A percentile compares a stretch with the other conserved stretches of the same genome.
Evolutionary conservation across 139 green algal genomes (phyloP).

Genomic region (Nannochloris sp.): DNA sequence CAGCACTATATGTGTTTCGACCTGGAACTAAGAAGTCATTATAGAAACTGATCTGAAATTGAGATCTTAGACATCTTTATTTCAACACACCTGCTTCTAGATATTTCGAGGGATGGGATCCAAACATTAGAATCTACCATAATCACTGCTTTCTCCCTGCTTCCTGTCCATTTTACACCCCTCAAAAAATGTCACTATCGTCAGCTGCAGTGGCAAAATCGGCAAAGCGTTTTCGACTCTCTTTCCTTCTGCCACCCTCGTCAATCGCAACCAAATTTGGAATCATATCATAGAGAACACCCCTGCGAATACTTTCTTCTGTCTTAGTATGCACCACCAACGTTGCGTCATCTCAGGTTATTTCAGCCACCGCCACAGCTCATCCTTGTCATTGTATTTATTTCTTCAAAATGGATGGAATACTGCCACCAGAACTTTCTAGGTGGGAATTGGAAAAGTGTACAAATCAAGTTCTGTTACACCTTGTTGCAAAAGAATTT

Average conservation of each 20-base stretch:
- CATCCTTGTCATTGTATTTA: conserved; percentile 27
- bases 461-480: conserved; percentile 39
- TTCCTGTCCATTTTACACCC: no score
- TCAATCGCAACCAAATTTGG: background rate
- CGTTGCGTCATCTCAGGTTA: conserved; percentile 21
- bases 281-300: background rate
- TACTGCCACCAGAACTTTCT: background rate
- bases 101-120: no score
- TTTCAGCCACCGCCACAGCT: conserved; percentile 9
- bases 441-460: background rate
- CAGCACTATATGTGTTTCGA: no score
- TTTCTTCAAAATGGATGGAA: background rate
- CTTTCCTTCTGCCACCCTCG: background rate
- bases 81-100: no score
- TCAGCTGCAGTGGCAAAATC: background rate
- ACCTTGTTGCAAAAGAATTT: conserved; percentile 40
- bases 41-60: no score
- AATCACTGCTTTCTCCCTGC: no score
- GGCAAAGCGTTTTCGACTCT: background rate
- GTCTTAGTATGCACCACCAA: conserved; percentile 35
- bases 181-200: background rate
- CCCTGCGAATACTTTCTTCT: background rate
- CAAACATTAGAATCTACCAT: no score
- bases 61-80: no score
- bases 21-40: no score